phyloP scores from a whole-genome alignment of 257 asterid genomes.

The Nyctanthes arbortristis region DNA sequence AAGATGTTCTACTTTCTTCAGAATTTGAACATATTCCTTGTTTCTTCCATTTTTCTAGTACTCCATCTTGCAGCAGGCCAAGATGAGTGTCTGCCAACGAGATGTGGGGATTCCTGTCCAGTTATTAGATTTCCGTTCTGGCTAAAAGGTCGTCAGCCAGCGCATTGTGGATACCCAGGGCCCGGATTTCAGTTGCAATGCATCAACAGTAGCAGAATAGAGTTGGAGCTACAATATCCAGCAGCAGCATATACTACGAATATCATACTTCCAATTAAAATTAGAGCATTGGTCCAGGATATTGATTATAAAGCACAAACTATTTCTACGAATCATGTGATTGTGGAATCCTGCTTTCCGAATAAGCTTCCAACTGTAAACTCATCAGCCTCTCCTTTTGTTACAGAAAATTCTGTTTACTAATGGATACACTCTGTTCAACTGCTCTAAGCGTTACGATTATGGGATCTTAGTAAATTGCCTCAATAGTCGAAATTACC shows the following conservation, averaged over 20 bases:
- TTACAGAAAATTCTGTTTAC: conserved; percentile 20
- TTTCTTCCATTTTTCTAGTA: no score
- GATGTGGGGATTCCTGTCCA: no score
- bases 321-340: conserved; percentile 22
- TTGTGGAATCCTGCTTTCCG: conserved; percentile 33
- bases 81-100: no score
- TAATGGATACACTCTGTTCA: conserved; percentile 32
- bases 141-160: no score
- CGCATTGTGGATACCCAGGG: conserved; percentile 33
- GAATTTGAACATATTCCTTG: no score
- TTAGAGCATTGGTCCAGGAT: conserved; percentile 25
- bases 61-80: no score
- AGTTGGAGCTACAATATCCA: conserved; percentile 28
- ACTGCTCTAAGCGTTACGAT: conserved; percentile 16
- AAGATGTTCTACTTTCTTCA: no score
- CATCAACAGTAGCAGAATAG: conserved; percentile 11
- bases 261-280: conserved; percentile 12
- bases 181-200: conserved; percentile 38
- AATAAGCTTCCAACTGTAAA: conserved; percentile 8
- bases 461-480: conserved; percentile 14
- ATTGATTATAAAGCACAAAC: conserved; percentile 36
- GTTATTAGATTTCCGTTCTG: no score
- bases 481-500: conserved; percentile 18
- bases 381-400: conserved; percentile 27
- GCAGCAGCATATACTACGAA: conserved; percentile 23